Evolutionary conservation across 2,329 filamentous ascomycete genomes (phyloP), one percentile per base, ranked within the genome.

Genomic region (Ascochyta clinopodiicola): DNA sequence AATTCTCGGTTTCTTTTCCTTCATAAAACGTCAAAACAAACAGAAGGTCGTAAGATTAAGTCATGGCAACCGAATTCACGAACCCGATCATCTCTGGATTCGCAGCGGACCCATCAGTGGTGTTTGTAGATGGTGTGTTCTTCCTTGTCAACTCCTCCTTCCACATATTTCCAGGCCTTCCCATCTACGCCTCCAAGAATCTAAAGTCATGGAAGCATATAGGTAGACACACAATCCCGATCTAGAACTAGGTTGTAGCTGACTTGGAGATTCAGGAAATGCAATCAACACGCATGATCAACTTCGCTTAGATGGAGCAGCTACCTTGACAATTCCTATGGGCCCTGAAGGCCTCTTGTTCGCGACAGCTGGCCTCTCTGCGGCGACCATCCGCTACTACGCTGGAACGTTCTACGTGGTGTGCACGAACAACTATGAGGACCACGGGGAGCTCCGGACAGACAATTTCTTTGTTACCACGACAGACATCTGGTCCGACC

Each of bases 121-220:
- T 76, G 22, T 70, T 75, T 25, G 66, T 80, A 19, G 64, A 69
- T 13, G 65, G 76, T n/a, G 79, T 76, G 6, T 82, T 81, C 61
- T 81, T 79, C 63, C 80, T 80, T 55, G 77, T 76, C 5, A 81
- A 80, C 0, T 84, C 81, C 0, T 81, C 79, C 0, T 84, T 84
- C 57, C 76, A 80, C 42, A 69, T 77, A 0, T 83, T 82, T 59
- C 81, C 81, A 0, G 81, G 81, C 0, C 63, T 83, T 2, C 81
- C 81, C 0, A 75, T 84, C 27, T 79, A 83, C 57, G 78, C 79
- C 2, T 81, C 78, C 3, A 75, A 73, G 37, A 80, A 84, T 60
- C 64, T 85, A 2, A 53, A 76, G 12, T 76, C 80, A 56, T 85
- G 81, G 81, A 80, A 78, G 48, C 73, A 78, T 15, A 63, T 62